Base-by-base conservation (phyloP, 371 early-diverging fungal genomes). In the Nematocida parisii region DNA sequence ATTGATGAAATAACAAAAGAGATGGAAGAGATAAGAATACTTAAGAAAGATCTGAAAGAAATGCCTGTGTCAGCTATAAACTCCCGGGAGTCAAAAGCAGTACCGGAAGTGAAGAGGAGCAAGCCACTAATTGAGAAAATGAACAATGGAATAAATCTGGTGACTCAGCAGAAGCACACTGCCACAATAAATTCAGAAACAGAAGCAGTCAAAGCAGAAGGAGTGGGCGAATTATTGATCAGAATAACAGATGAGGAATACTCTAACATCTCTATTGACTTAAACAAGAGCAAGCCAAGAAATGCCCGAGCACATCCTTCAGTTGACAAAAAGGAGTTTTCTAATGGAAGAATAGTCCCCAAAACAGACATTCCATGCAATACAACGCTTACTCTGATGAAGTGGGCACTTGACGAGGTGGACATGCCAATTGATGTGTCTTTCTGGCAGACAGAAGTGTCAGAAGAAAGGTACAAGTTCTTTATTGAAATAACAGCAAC, bases 391-490 rank as follows among this genome's bases (percentile, higher is more conserved):
- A 77, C 61, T 60, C 71, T 77, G n/a, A 42, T 77, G 22, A 77
- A 70, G 56, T 77, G 80, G 80, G 33, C 71, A 4, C 40, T 66
- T 46, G 80, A 77, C 24, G 18, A 9, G 11, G 72, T 66, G 11
- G 5, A n/a, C 7, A 15, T 77, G 2, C 80, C 80, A 54, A 46
- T 77, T 27, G 80, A 77, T 42, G 80, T 70, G 9, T 60, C 60
- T 3, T 77, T 68, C 71, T 77, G 80, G 80, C 80, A 77, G 58
- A 77, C 27, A 13, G 80, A 77, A n/a, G 15, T 77, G 4, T 77
- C 80, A 11, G 80, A 77, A 27, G 80, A 77, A 52, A 52, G 80
- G 57, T 77, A 77, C 80, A 68, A 61, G 60, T 77, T 77, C 60
- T 77, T 77, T 54, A 71, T 77, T 18, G 80, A 77, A 47, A 46